Evolutionary conservation across 345 rosid species (phyloP).

Genomic region (Corymbia maculata): DNA sequence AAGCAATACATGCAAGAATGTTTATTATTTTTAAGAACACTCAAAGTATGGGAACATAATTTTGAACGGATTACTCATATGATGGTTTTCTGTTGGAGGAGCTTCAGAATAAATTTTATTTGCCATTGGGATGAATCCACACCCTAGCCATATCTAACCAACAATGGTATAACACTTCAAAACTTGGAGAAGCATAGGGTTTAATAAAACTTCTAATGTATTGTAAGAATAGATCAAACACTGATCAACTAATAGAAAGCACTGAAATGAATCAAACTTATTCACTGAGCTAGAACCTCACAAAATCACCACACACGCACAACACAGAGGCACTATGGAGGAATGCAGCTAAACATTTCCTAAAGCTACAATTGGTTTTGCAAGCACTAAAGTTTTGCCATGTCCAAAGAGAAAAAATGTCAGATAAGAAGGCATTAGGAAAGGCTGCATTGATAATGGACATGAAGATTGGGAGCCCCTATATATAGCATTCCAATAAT

Average conservation of each 20-base stretch:
- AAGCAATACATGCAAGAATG: background rate
- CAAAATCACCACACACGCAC: background rate
- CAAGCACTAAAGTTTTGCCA: background rate
- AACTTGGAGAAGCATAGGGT: background rate
- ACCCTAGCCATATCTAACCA: background rate
- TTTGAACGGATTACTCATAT: background rate
- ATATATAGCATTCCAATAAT: background rate
- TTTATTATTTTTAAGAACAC: background rate
- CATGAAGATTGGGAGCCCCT: background rate
- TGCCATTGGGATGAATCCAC: background rate
- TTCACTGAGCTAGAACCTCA: background rate
- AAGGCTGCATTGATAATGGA: background rate
- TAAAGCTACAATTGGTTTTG: background rate
- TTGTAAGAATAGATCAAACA: background rate
- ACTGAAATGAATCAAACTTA: background rate
- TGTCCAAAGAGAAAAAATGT: background rate
- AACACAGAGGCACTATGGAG: background rate
- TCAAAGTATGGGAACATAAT: background rate
- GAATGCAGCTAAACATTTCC: background rate
- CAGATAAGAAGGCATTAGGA: background rate
- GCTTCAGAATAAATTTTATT: background rate
- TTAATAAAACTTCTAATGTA: background rate
- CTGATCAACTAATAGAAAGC: background rate
- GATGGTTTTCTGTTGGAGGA: background rate
- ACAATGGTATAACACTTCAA: background rate